phyloP scores from a whole-genome alignment of 2,329 filamentous ascomycete species.

The Aspergillus viridinutans region DNA sequence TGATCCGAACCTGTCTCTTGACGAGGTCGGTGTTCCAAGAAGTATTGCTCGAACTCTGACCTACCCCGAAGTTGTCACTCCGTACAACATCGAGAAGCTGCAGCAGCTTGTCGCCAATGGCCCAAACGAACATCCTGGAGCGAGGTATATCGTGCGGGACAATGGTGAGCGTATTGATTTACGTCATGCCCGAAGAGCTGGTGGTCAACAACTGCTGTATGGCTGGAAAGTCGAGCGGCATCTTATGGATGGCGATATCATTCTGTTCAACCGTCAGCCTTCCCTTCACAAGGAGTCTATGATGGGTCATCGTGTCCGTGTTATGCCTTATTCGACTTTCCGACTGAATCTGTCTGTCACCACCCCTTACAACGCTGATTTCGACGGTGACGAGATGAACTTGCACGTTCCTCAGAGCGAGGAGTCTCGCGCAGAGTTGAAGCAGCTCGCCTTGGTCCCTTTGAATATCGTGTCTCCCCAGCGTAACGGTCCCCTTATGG shows the following conservation, averaged over 20 bases:
- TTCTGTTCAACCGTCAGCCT: slow-evolving; percentile 99
- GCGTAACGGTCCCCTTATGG: slow-evolving; percentile 95
- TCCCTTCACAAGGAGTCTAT: slow-evolving; percentile 99
- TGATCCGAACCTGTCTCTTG: slow-evolving; percentile 91
- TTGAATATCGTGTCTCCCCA: slow-evolving; percentile 98
- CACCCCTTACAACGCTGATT: slow-evolving; percentile 99
- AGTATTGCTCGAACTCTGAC: slow-evolving; percentile 91
- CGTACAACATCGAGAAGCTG: slow-evolving; percentile 93
- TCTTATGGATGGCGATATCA: slow-evolving; percentile 91
- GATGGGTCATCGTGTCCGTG: slow-evolving; percentile 97
- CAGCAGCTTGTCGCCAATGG: slow-evolving; percentile 88
- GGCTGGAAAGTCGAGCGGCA: slow-evolving; percentile 99
- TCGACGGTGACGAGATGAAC: slow-evolving; percentile 99
- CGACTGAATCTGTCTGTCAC: slow-evolving; percentile 96
- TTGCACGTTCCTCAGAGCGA: slow-evolving; percentile 98
- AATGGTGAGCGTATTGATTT: slow-evolving; percentile 94
- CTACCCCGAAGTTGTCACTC: slow-evolving; percentile 95
- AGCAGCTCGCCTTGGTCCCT: slow-evolving; percentile 94
- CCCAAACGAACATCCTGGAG: slow-evolving; percentile 90
- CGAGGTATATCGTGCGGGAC: slow-evolving; percentile 91
- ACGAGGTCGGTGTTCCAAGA: slow-evolving; percentile 93
- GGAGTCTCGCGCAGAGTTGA: slow-evolving; percentile 91
- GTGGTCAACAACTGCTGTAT: slow-evolving; percentile 77
- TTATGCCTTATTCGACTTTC: slow-evolving; percentile 99
- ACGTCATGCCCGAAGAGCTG: slow-evolving; percentile 83